A percentile compares a stretch with the other conserved stretches of the same genome.
These are phyloP conservation scores for Atractiella rhizophila DNA, from an alignment of 768 basidiomycete species.

Conservation along the genomic window DNA sequence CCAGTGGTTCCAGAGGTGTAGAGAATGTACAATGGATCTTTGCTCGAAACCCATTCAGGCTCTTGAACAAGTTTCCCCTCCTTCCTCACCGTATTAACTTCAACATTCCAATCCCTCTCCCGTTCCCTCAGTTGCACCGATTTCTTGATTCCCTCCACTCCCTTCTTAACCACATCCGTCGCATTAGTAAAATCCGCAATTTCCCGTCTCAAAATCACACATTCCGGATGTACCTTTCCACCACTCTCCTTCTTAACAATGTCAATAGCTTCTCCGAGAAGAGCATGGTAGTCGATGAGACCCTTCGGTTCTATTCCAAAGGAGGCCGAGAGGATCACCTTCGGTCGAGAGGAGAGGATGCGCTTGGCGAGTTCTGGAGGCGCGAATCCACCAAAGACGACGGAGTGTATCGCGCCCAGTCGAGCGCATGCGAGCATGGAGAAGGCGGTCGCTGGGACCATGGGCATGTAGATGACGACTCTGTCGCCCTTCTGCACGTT, in stretches of 20 bases:
- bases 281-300: not conserved
- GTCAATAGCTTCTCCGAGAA: not conserved
- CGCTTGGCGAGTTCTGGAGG: slow-evolving; percentile 1
- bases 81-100: not conserved
- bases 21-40: not conserved
- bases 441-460: not conserved
- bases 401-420: not conserved
- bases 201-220: not conserved
- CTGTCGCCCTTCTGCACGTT: slow-evolving; percentile 1
- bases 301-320: not conserved
- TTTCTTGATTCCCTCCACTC: not conserved
- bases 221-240: not conserved
- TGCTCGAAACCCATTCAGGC: not conserved
- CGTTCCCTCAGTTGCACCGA: not conserved
- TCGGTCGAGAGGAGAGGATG: not conserved
- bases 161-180: no score
- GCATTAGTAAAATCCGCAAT: not conserved
- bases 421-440: not conserved
- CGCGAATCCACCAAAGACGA: slow-evolving; percentile 2
- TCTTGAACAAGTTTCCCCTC: no score
- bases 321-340: not conserved
- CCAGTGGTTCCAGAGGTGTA: slow-evolving; percentile 2
- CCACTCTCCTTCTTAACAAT: not conserved
- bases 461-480: slow-evolving; percentile 3
- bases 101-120: not conserved